Evolutionary conservation across 106 monocot species (phyloP).

Genomic region (Posidonia australis): DNA sequence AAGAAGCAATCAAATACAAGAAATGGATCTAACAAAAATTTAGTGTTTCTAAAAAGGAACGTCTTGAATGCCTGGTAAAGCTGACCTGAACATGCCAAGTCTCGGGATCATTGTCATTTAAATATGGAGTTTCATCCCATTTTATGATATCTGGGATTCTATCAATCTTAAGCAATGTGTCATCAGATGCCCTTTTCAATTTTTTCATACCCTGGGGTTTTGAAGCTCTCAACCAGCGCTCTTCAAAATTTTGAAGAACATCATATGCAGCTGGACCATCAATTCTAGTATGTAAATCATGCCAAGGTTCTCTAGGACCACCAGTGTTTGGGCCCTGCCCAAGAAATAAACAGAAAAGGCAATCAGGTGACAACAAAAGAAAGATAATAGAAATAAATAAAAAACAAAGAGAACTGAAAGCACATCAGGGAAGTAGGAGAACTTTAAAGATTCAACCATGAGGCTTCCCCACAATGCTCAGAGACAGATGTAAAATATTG

Average conservation of each 20-base stretch:
- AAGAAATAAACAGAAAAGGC: neutral
- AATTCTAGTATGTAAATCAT: constrained; percentile 82
- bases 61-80: neutral
- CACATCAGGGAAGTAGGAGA: too few species aligned
- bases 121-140: constrained; percentile 30
- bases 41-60: neutral
- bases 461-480: too few species aligned
- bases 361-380: neutral
- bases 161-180: constrained; percentile 45
- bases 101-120: constrained; percentile 60
- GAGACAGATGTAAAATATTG: too few species aligned
- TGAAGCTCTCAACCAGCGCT: constrained; percentile 78
- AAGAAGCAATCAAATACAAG: neutral
- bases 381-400: neutral
- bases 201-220: constrained; percentile 55
- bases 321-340: neutral
- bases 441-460: too few species aligned
- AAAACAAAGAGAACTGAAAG: too few species aligned
- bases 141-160: constrained; percentile 56
- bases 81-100: constrained; percentile 81
- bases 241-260: constrained; percentile 76
- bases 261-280: constrained; percentile 90
- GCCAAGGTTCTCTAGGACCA: constrained; percentile 89
- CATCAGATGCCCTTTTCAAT: constrained; percentile 38
- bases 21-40: neutral